Conservation (phyloP, 2,329 filamentous ascomycete species). For the Ampelomyces quisqualis region DNA sequence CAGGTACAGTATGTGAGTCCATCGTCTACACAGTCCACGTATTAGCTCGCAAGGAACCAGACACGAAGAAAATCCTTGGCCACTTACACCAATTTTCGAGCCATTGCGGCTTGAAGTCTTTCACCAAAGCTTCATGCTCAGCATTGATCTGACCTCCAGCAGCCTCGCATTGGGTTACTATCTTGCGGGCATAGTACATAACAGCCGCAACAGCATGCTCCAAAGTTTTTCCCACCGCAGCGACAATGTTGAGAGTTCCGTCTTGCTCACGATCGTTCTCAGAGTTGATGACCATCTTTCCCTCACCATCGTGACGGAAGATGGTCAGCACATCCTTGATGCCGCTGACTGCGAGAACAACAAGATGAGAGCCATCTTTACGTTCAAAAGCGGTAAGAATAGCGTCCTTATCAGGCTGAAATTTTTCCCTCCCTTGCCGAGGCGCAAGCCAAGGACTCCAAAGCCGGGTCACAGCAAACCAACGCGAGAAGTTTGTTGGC, state of each 20-base stretch:
- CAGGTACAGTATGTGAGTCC: conserved; percentile 94
- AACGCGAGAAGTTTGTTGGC: conserved; percentile 66
- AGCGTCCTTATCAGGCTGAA: conserved; percentile 73
- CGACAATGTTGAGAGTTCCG: conserved; percentile 63
- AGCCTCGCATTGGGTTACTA: conserved; percentile 54
- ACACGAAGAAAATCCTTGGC: not conserved
- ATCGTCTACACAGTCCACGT: conserved; percentile 55
- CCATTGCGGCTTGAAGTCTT: conserved; percentile 64
- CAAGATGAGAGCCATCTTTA: conserved; percentile 69
- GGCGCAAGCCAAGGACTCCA: conserved; percentile 87
- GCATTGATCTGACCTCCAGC: conserved; percentile 48
- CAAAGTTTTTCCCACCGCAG: conserved; percentile 70
- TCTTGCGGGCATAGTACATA: conserved; percentile 81
- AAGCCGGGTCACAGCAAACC: conserved; percentile 78
- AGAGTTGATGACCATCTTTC: conserved; percentile 67
- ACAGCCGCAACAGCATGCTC: conserved; percentile 76
- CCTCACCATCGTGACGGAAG: conserved; percentile 65
- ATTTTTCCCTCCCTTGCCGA: conserved; percentile 70
- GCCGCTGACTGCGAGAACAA: conserved; percentile 76
- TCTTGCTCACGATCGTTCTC: conserved; percentile 65
- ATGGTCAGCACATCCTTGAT: conserved; percentile 68
- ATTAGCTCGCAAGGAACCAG: not conserved
- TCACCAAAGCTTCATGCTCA: conserved; percentile 51
- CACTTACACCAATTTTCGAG: conserved; percentile 70
- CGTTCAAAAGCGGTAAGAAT: conserved; percentile 77